Base-by-base conservation (phyloP, 441 rosid genomes). In the Mallotus repandus region DNA sequence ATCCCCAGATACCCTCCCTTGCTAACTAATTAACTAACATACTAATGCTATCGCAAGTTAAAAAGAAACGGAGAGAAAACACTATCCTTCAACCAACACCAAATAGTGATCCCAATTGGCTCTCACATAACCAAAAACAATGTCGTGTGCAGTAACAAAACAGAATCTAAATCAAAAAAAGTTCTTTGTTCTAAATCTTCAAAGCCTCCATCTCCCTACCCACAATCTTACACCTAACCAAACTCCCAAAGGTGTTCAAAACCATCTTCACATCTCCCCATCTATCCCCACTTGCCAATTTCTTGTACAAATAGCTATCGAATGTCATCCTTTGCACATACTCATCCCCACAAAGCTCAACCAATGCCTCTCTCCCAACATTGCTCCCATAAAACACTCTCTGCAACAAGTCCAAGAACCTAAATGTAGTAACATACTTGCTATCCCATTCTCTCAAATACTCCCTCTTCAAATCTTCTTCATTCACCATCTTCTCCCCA, bases 271-370 rank as follows among this genome's bases (percentile, higher is more conserved):
- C 54, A 72, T 80, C 86, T 74, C 82, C 81, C 83, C 83, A 81
- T 46, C 79, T 6, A 66, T 74, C 68, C 32, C 89, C 87, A 1
- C 41, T 32, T 2, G 82, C 88, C 82, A 89, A 60, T 66, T 66
- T 79, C 87, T 89, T 87, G 8, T 89, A 89, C 87, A 89, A 73
- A 68, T 89, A 87, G 65, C 93, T 89, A 18, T 89, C 89, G 48
- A 89, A 81, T n/a, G 88, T 86, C 89, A 86, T 84, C 71, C 87
- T 81, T 35, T 87, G 93, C 84, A 89, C 89, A 53, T 89, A 87
- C 78, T 89, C 93, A 54, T 83, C 82, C 18, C 85, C 82, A 59
- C 93, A 87, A 67, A 89, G 16, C 81, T 89, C 93, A 70, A 89
- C 93, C 86, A 87, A 62, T 1, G 89, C 93, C 67, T 89, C 93